Conservation (phyloP, 176 grass and related monocot genomes). For the Themeda triandra region DNA sequence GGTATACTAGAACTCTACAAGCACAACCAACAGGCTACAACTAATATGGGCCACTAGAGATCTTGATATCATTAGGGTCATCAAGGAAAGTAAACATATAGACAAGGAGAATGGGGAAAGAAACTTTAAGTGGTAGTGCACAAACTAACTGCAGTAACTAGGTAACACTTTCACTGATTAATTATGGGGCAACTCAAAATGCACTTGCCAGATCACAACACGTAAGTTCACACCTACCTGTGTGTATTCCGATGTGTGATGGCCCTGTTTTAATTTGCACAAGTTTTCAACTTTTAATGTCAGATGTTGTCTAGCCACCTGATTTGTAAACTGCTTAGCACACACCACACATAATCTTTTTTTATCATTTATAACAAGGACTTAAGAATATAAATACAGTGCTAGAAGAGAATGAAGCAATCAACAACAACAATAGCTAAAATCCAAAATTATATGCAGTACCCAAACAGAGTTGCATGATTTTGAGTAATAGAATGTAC, state of each 20-base stretch:
- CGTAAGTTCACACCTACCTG: neutral
- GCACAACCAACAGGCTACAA: neutral
- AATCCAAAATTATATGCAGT: neutral
- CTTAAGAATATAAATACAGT: neutral
- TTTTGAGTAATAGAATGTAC: neutral
- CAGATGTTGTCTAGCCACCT: neutral
- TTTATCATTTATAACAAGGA: neutral
- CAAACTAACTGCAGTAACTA: neutral
- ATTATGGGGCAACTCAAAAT: neutral
- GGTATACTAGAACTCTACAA: neutral
- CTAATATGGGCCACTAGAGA: neutral
- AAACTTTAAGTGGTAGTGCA: neutral
- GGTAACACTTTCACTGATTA: neutral
- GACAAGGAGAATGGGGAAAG: neutral
- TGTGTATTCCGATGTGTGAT: neutral
- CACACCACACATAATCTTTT: neutral
- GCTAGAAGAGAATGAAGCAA: neutral
- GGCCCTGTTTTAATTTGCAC: neutral
- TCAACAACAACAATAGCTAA: neutral
- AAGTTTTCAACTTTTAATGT: neutral
- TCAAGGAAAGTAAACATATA: neutral
- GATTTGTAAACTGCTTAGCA: neutral
- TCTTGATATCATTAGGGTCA: neutral
- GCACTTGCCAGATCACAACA: neutral
- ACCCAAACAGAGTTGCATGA: neutral